Base-by-base conservation (phyloP, 345 rosid genomes). In the Hevea brasiliensis region DNA sequence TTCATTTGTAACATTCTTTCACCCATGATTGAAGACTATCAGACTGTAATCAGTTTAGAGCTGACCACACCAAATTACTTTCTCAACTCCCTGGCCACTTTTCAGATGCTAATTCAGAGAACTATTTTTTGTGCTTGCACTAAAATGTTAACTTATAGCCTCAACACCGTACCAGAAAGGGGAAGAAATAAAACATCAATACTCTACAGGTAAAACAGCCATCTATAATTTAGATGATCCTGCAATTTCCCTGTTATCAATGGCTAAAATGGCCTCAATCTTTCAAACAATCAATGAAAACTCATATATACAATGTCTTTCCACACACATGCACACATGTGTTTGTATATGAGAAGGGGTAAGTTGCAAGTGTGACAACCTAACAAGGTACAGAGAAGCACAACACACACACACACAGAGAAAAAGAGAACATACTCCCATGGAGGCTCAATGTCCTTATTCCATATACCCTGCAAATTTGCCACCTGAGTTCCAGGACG, bases 391-490 rank as follows among this genome's bases (percentile, higher is more conserved):
- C 55, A 18, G 17, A 60, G 15, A 57, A 21, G 35, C 65, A 71
- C 47, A 53, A 41, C 12, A 72, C 13, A 14, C 8, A 61, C 50
- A 67, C 65, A 68, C 45, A 48, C 35, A 51, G 56, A 51, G 61
- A 68, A 27, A 63, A 21, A 77, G 27, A 55, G 69, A 67, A 83
- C 97, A 10, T 87, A 95, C 98, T 95, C 99, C 98, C 98, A 95
- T 54, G 78, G 81, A 20, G 98, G 99, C 48, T 78, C 83, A 71
- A 87, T 68, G 83, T 89, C 92, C 66, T 81, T 83, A 85, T 89
- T 95, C 99, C 99, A 95, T 77, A 95, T 87, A 50, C 99, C 99
- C 72, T 92, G 98, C 76, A 92, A 83, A 82, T 92, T 95, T 68
- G 98, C 90, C 66, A 91, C 97, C 74, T 87, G 99, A 61, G 96